phyloP scores from a whole-genome alignment of 75 land plant genomes.

The Azolla pinnata region DNA sequence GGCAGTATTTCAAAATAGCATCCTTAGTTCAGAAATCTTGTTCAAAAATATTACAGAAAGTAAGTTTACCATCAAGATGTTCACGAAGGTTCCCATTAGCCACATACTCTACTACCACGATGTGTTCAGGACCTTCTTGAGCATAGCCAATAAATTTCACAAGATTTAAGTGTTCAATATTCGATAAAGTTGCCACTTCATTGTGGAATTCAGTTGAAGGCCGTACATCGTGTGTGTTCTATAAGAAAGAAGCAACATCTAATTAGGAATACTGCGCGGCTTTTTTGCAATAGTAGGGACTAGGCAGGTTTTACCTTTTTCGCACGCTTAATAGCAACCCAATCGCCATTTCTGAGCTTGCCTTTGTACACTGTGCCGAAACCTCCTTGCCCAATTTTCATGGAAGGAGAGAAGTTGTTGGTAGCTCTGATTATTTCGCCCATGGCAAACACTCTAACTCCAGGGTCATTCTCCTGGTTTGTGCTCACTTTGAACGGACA shows the following conservation, averaged over 20 bases:
- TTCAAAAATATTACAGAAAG: not conserved
- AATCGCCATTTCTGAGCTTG: constrained; percentile 42
- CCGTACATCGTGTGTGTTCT: constrained; percentile 19
- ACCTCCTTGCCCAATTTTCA: constrained; percentile 68
- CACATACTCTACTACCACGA: constrained; percentile 58
- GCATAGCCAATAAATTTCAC: constrained; percentile 58
- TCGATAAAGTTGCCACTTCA: constrained; percentile 44
- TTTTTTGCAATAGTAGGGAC: no score
- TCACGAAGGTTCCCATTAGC: constrained; percentile 64
- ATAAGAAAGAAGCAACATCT: constrained; percentile 4
- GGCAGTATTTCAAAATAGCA: no score
- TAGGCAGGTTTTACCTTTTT: constrained; percentile 39
- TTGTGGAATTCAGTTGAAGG: constrained; percentile 42
- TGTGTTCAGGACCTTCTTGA: constrained; percentile 39
- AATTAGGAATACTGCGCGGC: not conserved
- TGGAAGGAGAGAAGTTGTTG: constrained; percentile 40
- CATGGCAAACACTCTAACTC: constrained; percentile 38
- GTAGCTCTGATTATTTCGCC: constrained; percentile 52
- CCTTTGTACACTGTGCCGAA: constrained; percentile 70
- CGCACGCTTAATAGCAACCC: constrained; percentile 69
- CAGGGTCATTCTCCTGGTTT: constrained; percentile 7
- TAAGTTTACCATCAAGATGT: constrained; percentile 58
- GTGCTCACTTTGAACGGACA: not conserved
- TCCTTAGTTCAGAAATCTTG: no score
- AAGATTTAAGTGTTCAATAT: constrained; percentile 61